Evolutionary conservation across 257 asterid genomes (phyloP).

Genomic region (Avicennia marina): DNA sequence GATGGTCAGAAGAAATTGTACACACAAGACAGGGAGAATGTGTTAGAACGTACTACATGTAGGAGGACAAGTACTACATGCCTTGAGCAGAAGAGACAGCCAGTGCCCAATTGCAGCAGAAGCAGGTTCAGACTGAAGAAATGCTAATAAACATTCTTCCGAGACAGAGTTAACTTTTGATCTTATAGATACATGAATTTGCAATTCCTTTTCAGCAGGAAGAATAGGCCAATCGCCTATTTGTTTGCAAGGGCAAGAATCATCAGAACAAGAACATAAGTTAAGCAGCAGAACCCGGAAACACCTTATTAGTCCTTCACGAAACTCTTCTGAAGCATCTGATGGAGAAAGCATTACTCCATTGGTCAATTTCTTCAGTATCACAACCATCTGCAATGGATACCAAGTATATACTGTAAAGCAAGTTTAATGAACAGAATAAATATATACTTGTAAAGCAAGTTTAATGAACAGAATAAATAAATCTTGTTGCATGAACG

Average conservation of each 20-base stretch:
- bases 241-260: slow-evolving; percentile 69
- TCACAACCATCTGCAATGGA: slow-evolving; percentile 60
- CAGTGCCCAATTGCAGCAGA: slow-evolving; percentile 95
- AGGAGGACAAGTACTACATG: slow-evolving; percentile 29
- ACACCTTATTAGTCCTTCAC: slow-evolving; percentile 83
- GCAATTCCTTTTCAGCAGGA: slow-evolving; percentile 33
- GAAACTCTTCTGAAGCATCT: slow-evolving; percentile 96
- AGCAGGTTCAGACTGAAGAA: slow-evolving; percentile 89
- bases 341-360: slow-evolving; percentile 77
- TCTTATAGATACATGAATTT: slow-evolving; percentile 23
- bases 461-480: no score
- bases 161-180: slow-evolving; percentile 24
- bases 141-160: slow-evolving; percentile 64
- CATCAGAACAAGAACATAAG: slow-evolving; percentile 56
- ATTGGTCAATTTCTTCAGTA: slow-evolving; percentile 75
- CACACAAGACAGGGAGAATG: slow-evolving; percentile 2
- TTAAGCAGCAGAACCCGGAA: slow-evolving; percentile 68
- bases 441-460: not conserved
- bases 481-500: no score
- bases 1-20: slow-evolving; percentile 16
- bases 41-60: slow-evolving; percentile 8
- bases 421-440: no score
- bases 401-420: slow-evolving; percentile 3
- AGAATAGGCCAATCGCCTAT: slow-evolving; percentile 39
- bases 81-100: slow-evolving; percentile 96